Evolutionary conservation across 2,329 filamentous ascomycete genomes (phyloP).

Genomic region (Ophiosphaerella narmari): DNA sequence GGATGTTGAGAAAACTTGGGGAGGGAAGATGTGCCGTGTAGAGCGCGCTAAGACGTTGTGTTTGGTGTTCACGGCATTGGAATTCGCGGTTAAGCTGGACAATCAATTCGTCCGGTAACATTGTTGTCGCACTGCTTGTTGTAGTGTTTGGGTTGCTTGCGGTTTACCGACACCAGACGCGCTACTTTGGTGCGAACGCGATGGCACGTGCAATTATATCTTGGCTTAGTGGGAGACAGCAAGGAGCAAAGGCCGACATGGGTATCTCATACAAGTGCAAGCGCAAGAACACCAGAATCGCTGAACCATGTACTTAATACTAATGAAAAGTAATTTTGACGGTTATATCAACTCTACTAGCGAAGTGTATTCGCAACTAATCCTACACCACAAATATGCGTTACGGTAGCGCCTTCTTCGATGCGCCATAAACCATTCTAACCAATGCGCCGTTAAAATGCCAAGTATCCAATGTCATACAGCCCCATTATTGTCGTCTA

Average conservation of each 20-base stretch:
- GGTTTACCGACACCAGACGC: constrained; percentile 1
- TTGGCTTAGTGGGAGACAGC: no score
- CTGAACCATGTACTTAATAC: no score
- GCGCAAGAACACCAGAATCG: no score
- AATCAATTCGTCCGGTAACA: constrained; percentile 46
- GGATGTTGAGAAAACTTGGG: constrained; percentile 74
- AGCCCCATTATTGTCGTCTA: constrained; percentile 16
- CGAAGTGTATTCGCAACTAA: no score
- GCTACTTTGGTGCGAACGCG: constrained; percentile 24
- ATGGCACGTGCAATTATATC: constrained; percentile 20
- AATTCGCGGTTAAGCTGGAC: constrained; percentile 44
- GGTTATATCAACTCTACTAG: no score
- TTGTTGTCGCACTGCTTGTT: constrained; percentile 25
- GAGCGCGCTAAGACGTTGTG: constrained; percentile 52
- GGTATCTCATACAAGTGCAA: no score
- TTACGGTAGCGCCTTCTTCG: no score
- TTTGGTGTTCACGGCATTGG: constrained; percentile 53
- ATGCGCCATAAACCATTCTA: not conserved
- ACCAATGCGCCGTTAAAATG: constrained; percentile 28
- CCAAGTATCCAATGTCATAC: constrained; percentile 28
- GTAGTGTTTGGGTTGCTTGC: not conserved
- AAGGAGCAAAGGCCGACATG: no score
- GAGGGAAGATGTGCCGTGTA: constrained; percentile 64
- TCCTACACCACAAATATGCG: no score
- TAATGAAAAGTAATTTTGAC: no score